Percentiles rank a stretch among this genome's conserved stretches.
Evolutionary conservation across 768 basidiomycete species (phyloP).

Genomic region (Boletus rufocinnamomeus): DNA sequence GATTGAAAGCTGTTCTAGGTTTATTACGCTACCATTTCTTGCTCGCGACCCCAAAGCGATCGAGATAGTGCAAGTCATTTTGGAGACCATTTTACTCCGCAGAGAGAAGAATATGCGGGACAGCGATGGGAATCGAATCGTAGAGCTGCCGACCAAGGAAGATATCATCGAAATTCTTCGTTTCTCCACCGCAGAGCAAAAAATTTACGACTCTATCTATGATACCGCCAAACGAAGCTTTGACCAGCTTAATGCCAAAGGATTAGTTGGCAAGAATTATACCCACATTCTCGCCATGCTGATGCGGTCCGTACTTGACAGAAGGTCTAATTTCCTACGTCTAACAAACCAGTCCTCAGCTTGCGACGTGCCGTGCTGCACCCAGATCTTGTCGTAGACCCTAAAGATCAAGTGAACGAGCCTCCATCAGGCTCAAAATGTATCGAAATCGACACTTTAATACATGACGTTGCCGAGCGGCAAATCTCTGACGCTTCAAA

Average conservation of each 20-base stretch:
- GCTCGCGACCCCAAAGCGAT: constrained; percentile 90
- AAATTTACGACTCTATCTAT: constrained; percentile 89
- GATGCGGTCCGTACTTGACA: constrained; percentile 65
- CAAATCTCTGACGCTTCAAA: constrained; percentile 30
- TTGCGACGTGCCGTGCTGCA: constrained; percentile 92
- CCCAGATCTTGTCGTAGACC: constrained; percentile 74
- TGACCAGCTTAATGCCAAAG: constrained; percentile 76
- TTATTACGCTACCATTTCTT: constrained; percentile 90
- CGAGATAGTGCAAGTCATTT: constrained; percentile 92
- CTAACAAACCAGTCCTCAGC: constrained; percentile 40
- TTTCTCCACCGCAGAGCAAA: constrained; percentile 78
- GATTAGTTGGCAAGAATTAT: constrained; percentile 76
- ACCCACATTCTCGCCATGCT: constrained; percentile 92
- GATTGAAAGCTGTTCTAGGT: constrained; percentile 45
- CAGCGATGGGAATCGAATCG: constrained; percentile 80
- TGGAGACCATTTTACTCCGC: constrained; percentile 83
- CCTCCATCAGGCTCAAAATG: constrained; percentile 36
- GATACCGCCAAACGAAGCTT: constrained; percentile 77
- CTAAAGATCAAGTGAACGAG: constrained; percentile 42
- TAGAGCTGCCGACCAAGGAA: constrained; percentile 86
- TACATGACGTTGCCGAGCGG: constrained; percentile 51
- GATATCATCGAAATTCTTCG: constrained; percentile 72
- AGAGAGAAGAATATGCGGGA: constrained; percentile 95
- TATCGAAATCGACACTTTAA: constrained; percentile 60
- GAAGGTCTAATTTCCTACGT: background rate